These are phyloP conservation scores for Glycyrrhiza uralensis DNA, from an alignment of 306 rosid species.

Conservation along the genomic window DNA sequence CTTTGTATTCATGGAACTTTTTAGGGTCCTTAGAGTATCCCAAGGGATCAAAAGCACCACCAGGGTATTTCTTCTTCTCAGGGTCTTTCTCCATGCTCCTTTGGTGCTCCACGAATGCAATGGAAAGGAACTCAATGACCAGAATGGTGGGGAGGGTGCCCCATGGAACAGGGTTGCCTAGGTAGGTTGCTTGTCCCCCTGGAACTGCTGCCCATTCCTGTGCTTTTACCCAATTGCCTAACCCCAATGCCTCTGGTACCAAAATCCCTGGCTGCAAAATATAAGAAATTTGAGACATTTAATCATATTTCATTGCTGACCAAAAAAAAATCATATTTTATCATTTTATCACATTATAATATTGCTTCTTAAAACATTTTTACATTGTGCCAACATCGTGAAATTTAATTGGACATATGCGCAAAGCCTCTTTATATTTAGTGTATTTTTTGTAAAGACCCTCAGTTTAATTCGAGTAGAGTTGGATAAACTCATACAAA, in stretches of 20 bases:
- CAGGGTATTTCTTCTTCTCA: constrained; percentile 97
- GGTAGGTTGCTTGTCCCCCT: constrained; percentile 94
- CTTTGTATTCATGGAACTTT: constrained; percentile 78
- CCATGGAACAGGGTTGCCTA: constrained; percentile 99
- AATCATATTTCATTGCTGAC: too few relatives aligned
- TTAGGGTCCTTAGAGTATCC: constrained; percentile 98
- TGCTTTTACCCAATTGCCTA: constrained; percentile 97
- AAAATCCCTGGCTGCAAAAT: constrained; percentile 83
- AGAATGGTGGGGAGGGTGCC: constrained; percentile 91
- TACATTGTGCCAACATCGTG: too few relatives aligned
- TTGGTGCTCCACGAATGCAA: constrained; percentile 95
- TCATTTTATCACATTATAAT: too few relatives aligned
- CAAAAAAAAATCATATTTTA: too few relatives aligned
- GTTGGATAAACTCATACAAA: too few relatives aligned
- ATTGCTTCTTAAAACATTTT: too few relatives aligned
- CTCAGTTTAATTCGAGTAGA: too few relatives aligned
- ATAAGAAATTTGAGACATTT: not conserved
- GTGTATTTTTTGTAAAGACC: too few relatives aligned
- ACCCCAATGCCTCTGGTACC: constrained; percentile 94
- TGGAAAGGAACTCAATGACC: constrained; percentile 82
- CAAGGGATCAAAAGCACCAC: constrained; percentile 96
- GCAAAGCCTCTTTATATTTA: too few relatives aligned
- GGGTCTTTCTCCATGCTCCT: constrained; percentile 97
- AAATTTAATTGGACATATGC: too few relatives aligned
- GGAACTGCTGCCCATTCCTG: constrained; percentile 97